Evolutionary conservation across 331 rosid species (phyloP).

Genomic region (Stylosanthes scabra): DNA sequence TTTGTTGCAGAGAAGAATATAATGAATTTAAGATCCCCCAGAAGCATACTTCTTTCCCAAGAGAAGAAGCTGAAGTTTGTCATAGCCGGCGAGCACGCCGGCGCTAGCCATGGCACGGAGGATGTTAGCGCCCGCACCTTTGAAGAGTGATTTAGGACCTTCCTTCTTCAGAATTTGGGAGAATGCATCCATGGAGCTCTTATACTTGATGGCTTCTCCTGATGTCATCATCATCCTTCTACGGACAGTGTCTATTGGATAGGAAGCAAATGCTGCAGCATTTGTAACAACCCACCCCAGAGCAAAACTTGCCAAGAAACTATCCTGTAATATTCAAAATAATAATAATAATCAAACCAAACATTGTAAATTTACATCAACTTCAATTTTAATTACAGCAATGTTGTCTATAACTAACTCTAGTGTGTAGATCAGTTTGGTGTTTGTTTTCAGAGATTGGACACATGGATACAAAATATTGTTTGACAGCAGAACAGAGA

Average conservation of each 20-base stretch:
- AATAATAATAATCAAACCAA: no score
- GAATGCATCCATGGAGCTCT: conserved; percentile 69
- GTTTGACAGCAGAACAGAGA: no score
- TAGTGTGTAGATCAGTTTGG: no score
- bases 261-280: conserved; percentile 69
- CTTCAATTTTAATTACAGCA: no score
- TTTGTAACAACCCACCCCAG: conserved; percentile 75
- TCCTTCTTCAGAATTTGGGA: conserved; percentile 72
- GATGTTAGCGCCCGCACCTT: conserved; percentile 84
- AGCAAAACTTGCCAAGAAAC: conserved; percentile 80
- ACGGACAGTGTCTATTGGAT: conserved; percentile 75
- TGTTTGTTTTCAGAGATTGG: no score
- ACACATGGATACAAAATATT: no score
- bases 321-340: conserved; percentile 65
- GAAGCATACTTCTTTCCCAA: conserved; percentile 71
- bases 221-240: conserved; percentile 95
- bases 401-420: no score
- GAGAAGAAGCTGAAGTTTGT: conserved; percentile 70
- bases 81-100: conserved; percentile 81
- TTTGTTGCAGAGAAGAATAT: conserved; percentile 1
- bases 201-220: conserved; percentile 82
- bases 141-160: conserved; percentile 76
- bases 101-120: conserved; percentile 81
- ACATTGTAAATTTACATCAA: no score
- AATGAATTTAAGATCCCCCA: conserved; percentile 55